Base-by-base conservation (phyloP, 306 rosid species). In the Lupinus albus region DNA sequence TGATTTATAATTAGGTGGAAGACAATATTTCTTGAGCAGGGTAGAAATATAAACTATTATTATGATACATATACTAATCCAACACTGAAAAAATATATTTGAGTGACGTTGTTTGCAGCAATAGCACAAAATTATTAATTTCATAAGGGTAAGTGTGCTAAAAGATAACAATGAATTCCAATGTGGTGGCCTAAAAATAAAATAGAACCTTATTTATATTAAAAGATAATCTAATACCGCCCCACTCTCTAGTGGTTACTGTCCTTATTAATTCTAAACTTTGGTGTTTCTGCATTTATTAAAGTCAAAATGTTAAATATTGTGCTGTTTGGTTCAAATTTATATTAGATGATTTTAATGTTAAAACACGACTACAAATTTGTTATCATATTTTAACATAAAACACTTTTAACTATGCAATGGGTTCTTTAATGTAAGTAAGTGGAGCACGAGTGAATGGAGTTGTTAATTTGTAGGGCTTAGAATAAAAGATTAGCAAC, bases 231-330 rank as follows among this genome's bases (percentile, higher is more conserved):
- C 25, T 44, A 6, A 35, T 71, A 46, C 84, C 84, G 79, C 74
- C 77, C 86, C 86, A 76, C 79, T 76, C 55, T 7, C 1, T 49
- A 7, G 55, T 49, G 55, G 55, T 10, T 11, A 7, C 12, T 15
- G 55, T 7, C 25, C 25, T 49, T 7, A n/a, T n/a, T n/a, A n/a
- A n/a, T n/a, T n/a, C n/a, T n/a, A n/a, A n/a, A n/a, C n/a, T n/a
- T n/a, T n/a, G n/a, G n/a, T n/a, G n/a, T n/a, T n/a, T n/a, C n/a
- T n/a, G n/a, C n/a, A n/a, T n/a, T n/a, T n/a, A n/a, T n/a, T n/a
- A n/a, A n/a, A n/a, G n/a, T n/a, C n/a, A n/a, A n/a, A n/a, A n/a
- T n/a, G n/a, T n/a, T n/a, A n/a, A n/a, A n/a, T n/a, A n/a, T n/a
- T n/a, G n/a, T n/a, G n/a, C n/a, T n/a, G n/a, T n/a, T n/a, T n/a